Conservation (phyloP, 176 grass and related monocot species). For the Pontederia crassipes region DNA sequence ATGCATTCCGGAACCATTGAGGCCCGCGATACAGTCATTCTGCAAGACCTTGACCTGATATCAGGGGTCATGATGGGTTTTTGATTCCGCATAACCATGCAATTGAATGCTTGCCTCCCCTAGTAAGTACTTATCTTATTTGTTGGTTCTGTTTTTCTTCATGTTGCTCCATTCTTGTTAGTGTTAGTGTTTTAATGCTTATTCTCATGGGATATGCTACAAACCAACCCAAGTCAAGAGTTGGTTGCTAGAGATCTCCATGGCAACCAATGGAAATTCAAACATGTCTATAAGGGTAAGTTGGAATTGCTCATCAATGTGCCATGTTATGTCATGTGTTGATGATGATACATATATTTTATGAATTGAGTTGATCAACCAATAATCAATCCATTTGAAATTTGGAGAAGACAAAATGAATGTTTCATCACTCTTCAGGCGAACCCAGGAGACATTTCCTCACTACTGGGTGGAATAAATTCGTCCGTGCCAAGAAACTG, state of each 20-base stretch:
- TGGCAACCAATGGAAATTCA: conserved; percentile 11
- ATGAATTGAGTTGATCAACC: neutral
- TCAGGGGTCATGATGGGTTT: neutral
- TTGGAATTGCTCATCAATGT: no score
- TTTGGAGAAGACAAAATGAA: conserved; percentile 9
- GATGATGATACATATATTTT: neutral
- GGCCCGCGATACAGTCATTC: neutral
- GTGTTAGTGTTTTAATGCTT: no score
- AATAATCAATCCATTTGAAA: conserved; percentile 11
- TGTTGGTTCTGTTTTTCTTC: neutral
- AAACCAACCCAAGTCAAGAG: conserved; percentile 4
- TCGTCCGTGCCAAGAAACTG: conserved; percentile 91
- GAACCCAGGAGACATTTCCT: conserved; percentile 91
- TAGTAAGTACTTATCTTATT: neutral
- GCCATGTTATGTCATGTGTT: no score
- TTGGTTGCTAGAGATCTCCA: neutral
- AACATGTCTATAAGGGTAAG: conserved; percentile 3
- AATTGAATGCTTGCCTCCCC: conserved; percentile 10
- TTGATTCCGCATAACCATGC: conserved; percentile 1
- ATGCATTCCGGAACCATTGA: neutral
- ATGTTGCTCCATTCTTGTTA: no score
- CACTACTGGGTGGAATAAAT: conserved; percentile 88
- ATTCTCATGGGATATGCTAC: neutral
- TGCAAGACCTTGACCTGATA: conserved; percentile 11
- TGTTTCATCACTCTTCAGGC: conserved; percentile 31